Evolutionary conservation across 2,329 filamentous ascomycete genomes (phyloP), one percentile per base, ranked within the genome.

Genomic region (Knufia petricola): DNA sequence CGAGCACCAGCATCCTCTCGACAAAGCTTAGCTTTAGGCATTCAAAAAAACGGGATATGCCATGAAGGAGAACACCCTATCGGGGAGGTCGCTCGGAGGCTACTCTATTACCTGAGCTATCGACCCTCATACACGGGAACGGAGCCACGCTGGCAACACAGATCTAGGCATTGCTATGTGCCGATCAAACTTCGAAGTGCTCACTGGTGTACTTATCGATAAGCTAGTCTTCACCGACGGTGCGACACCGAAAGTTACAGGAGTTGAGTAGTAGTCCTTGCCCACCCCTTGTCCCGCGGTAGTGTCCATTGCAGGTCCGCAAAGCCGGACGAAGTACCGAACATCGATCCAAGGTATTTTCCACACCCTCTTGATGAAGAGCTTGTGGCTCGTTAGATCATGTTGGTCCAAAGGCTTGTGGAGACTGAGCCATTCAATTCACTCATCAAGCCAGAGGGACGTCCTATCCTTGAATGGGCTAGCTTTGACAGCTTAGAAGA

Each of bases 261-360:
- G n/a, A n/a, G n/a, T n/a, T n/a, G n/a, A n/a, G n/a, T n/a, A n/a
- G n/a, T n/a, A n/a, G 9, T 45, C 49, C 7, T 38, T 49, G 19
- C 30, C 46, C 58, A 57, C 13, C n/a, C n/a, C n/a, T 53, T 55
- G 32, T 57, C 54, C 34, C 56, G 53, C 26, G 58, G 58, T 26
- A 46, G 48, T 20, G 51, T 60, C 37, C 50, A 49, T 39, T 17
- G 12, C 17, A 53, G 53, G 0, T 70, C 67, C 0, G 37, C 65
- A 0, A 59, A 70, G 38, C 60, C 65, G 0, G 55, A 55, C 0
- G 59, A 52, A 1, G 54, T 63, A 12, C 69, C 71, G 0, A 37
- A 52, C 1, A 70, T 74, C 46, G 68, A 75, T 54, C 65, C 67
- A 0, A 62, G 61, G 8, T 71, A 70, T 31, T 60, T 73, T 15